Evolutionary conservation across 257 asterid species (phyloP).

Genomic region (Catharanthus roseus): DNA sequence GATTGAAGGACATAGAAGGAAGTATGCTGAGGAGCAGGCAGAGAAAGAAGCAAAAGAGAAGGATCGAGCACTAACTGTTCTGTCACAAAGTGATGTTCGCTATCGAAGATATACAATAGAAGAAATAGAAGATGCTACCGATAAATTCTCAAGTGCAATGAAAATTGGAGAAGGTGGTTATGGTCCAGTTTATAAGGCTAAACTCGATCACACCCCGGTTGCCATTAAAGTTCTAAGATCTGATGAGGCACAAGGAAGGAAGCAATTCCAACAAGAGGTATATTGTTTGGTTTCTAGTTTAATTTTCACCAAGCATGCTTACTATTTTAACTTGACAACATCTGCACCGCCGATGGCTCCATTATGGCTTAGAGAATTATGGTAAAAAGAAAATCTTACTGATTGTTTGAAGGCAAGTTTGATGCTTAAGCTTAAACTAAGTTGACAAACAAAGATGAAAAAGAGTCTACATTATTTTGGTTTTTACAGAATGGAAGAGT

Average conservation of each 20-base stretch:
- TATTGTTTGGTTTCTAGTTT: background rate
- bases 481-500: too few species aligned
- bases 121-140: constrained; percentile 60
- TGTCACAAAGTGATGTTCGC: constrained; percentile 45
- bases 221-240: constrained; percentile 75
- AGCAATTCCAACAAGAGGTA: constrained; percentile 90
- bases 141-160: constrained; percentile 37
- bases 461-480: background rate
- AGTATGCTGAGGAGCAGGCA: constrained; percentile 53
- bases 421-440: too few species aligned
- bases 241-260: constrained; percentile 73
- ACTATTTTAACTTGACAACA: background rate
- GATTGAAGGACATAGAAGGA: constrained; percentile 58
- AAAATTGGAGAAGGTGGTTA: constrained; percentile 88
- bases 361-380: too few species aligned
- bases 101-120: constrained; percentile 59
- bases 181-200: constrained; percentile 74
- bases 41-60: constrained; percentile 52
- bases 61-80: constrained; percentile 41
- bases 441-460: background rate
- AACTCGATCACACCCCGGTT: constrained; percentile 75
- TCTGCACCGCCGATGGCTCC: background rate
- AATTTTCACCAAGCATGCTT: background rate
- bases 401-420: too few species aligned
- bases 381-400: too few species aligned